A percentile compares a stretch with the other conserved stretches of the same genome.
phyloP scores from a whole-genome alignment of 73 alveolate genomes.

The Stentor coeruleus region DNA sequence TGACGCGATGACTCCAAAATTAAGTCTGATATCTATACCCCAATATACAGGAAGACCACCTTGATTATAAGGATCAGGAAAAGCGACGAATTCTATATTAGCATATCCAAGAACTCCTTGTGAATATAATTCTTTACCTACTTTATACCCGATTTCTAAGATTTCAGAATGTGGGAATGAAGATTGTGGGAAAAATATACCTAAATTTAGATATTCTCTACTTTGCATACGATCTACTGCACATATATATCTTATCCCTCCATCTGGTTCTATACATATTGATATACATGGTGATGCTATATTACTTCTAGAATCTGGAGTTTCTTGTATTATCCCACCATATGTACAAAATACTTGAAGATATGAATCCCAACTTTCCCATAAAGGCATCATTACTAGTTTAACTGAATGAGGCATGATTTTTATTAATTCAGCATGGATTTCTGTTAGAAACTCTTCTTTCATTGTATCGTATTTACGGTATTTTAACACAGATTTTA shows the following conservation, averaged over 20 bases:
- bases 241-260: conserved; percentile 76
- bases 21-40: conserved; percentile 70
- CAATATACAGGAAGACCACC: conserved; percentile 73
- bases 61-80: conserved; percentile 76
- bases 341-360: conserved; percentile 72
- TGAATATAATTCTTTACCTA: conserved; percentile 63
- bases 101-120: conserved; percentile 60
- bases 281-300: conserved; percentile 87
- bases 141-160: conserved; percentile 51
- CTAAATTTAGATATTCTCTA: conserved; percentile 81
- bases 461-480: conserved; percentile 57
- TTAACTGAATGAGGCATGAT: conserved; percentile 81
- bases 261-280: conserved; percentile 87
- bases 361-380: conserved; percentile 85
- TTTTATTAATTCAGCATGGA: conserved; percentile 68
- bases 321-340: conserved; percentile 96
- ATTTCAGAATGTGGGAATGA: conserved; percentile 48
- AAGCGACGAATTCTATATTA: conserved; percentile 67
- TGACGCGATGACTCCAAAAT: conserved; percentile 54
- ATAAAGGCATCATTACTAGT: conserved; percentile 80
- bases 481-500: conserved; percentile 64
- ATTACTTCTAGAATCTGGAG: conserved; percentile 83
- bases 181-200: conserved; percentile 81
- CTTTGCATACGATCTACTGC: conserved; percentile 90
- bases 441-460: conserved; percentile 68